These are phyloP conservation scores for Dioscorea cayenensis DNA, from an alignment of 116 monocot genomes.

Conservation along the genomic window DNA sequence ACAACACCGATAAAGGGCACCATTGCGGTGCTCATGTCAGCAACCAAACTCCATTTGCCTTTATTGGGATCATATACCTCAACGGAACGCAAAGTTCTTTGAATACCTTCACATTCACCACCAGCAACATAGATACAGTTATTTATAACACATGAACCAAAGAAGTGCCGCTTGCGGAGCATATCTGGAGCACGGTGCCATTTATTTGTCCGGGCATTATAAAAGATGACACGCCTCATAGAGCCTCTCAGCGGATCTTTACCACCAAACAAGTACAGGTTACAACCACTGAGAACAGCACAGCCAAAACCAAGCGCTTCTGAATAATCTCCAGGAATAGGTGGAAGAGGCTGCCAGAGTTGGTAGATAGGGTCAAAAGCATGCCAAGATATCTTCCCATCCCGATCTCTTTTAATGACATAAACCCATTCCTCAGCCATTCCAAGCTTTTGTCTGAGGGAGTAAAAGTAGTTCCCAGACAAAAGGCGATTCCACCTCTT, in stretches of 20 bases:
- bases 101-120: constrained; percentile 45
- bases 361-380: constrained; percentile 40
- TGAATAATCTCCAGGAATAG: constrained; percentile 37
- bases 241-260: constrained; percentile 39
- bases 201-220: constrained; percentile 34
- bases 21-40: constrained; percentile 36
- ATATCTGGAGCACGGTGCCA: constrained; percentile 51
- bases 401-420: constrained; percentile 38
- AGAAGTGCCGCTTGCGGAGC: constrained; percentile 34
- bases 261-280: constrained; percentile 39
- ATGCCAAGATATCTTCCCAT: constrained; percentile 39
- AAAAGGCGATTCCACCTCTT: constrained; percentile 36
- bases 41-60: constrained; percentile 25
- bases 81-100: constrained; percentile 22
- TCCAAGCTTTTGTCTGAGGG: constrained; percentile 31
- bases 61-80: constrained; percentile 38
- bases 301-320: constrained; percentile 46
- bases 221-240: constrained; percentile 41
- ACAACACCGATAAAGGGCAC: constrained; percentile 35
- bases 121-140: constrained; percentile 41
- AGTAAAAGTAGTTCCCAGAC: constrained; percentile 36
- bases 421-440: constrained; percentile 46
- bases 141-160: constrained; percentile 32
- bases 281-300: constrained; percentile 38
- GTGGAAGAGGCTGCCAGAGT: constrained; percentile 34